Conservation (phyloP, 371 early-diverging fungal genomes). For the Apophysomyces trapeziformis region DNA sequence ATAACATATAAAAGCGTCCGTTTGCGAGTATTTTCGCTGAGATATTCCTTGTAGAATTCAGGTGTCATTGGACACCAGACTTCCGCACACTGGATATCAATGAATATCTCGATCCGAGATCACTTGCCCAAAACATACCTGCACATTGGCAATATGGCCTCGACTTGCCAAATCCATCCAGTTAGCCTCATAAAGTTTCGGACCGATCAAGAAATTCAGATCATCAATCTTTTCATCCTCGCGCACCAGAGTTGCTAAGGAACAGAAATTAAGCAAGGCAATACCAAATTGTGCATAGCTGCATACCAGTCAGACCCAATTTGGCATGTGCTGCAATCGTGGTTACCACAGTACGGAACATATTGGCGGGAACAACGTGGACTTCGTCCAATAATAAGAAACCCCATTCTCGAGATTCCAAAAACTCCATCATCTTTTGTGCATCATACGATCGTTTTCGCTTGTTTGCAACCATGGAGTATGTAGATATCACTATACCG, state of each 20-base stretch:
- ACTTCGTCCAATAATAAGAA: conserved; percentile 99
- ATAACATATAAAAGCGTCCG: conserved; percentile 92
- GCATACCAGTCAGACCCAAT: conserved; percentile 87
- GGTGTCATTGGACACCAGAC: conserved; percentile 99
- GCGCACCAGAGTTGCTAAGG: conserved; percentile 94
- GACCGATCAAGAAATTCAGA: conserved; percentile 99
- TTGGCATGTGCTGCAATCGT: conserved; percentile 97
- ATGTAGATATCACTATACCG: conserved; percentile 97
- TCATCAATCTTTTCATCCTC: conserved; percentile 99
- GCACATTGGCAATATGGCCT: conserved; percentile 99
- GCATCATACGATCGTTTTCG: conserved; percentile 97
- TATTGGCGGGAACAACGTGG: conserved; percentile 99
- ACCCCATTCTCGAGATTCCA: conserved; percentile 97
- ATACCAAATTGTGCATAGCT: background rate
- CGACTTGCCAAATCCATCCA: conserved; percentile 99
- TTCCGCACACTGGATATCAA: conserved; percentile 83
- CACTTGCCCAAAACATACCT: conserved; percentile 41
- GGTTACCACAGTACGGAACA: conserved; percentile 98
- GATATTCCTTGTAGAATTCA: conserved; percentile 97
- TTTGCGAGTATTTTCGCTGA: conserved; percentile 77
- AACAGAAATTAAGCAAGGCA: background rate
- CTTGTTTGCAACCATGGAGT: conserved; percentile 97
- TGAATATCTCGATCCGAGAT: background rate
- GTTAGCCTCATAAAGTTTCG: conserved; percentile 99
- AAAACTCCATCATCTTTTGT: conserved; percentile 96